These are phyloP conservation scores for Lodderomyces jiufengensis DNA, from an alignment of 1,139 yeast genomes.

Conservation along the genomic window DNA sequence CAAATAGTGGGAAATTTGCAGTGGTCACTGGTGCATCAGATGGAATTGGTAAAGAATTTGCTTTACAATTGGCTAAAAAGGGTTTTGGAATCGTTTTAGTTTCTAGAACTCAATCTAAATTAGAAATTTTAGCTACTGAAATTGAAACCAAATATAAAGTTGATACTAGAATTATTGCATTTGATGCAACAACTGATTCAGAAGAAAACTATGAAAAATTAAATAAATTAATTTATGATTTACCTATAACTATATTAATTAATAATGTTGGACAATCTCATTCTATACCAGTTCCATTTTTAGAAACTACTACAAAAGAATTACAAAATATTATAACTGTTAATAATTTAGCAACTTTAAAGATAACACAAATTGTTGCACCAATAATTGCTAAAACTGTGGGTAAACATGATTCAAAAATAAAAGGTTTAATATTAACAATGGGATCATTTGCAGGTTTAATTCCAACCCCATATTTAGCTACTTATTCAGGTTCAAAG, in stretches of 20 bases:
- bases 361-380: conserved; percentile 71
- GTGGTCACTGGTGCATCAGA: conserved; percentile 96
- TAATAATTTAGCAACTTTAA: conserved; percentile 80
- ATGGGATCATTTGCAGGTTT: conserved; percentile 98
- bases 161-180: conserved; percentile 63
- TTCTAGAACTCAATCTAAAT: conserved; percentile 78
- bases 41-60: conserved; percentile 93
- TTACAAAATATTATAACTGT: conserved; percentile 75
- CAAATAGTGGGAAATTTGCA: conserved; percentile 68
- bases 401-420: conserved; percentile 26
- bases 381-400: conserved; percentile 64
- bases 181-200: conserved; percentile 68
- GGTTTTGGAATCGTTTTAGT: conserved; percentile 83
- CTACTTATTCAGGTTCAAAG: conserved; percentile 94
- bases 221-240: conserved; percentile 42
- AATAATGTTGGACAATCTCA: conserved; percentile 96
- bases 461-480: conserved; percentile 86
- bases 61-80: conserved; percentile 76
- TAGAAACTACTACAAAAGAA: conserved; percentile 73
- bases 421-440: conserved; percentile 74
- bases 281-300: conserved; percentile 89
- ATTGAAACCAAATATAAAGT: conserved; percentile 59
- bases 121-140: conserved; percentile 64
- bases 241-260: conserved; percentile 69
- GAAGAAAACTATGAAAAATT: conserved; percentile 48